Base-by-base conservation (phyloP, 2,329 filamentous ascomycete species). In the Ustilaginoidea virens region DNA sequence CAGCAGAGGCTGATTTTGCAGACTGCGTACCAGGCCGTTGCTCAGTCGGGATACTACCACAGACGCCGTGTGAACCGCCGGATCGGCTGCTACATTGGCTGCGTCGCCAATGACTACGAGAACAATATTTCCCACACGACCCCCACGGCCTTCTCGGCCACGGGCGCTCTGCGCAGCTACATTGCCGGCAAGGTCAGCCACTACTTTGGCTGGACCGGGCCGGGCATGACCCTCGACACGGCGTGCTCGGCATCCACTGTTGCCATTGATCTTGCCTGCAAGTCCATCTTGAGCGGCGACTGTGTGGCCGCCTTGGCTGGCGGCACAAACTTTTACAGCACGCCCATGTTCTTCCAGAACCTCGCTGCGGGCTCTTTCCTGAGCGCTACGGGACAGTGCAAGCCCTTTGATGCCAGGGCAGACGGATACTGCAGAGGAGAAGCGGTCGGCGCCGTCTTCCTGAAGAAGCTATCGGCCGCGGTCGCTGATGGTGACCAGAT, bases 381-480 rank as follows among this genome's bases (percentile, higher is more conserved):
- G 70, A 45, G 36, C 12, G n/a, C 28, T 2, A 28, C 28, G 7
- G 32, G 28, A 2, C 28, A 30, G n/a, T 34, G 32, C 17, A 34
- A 34, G 23, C 29, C 32, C 4, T 34, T 34, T 23, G 29, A 34
- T n/a, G 24, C 14, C 11, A 35, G 38, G 16, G 81, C 81, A 1
- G 80, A 86, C 51, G 81, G 81, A 2, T 87, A 90, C 53, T 90
- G 80, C 53, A 73, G 81, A 46, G 80, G 74, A 30, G 81, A 90
- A 39, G 74, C 70, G 13, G 78, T 78, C 33, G 80, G 74, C 2
- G 75, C 75, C 0, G 65, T 90, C 28, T 64, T 87, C 13, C 59
- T 90, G 23, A 90, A 90, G 60, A 67, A 79, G 25, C 68, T 85
- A 4, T 74, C 80, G 30, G 78, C 85, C 49, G 81, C 81, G 0